phyloP scores from a whole-genome alignment of 2,329 filamentous ascomycete species.

The Sarocladium brachiariae region DNA sequence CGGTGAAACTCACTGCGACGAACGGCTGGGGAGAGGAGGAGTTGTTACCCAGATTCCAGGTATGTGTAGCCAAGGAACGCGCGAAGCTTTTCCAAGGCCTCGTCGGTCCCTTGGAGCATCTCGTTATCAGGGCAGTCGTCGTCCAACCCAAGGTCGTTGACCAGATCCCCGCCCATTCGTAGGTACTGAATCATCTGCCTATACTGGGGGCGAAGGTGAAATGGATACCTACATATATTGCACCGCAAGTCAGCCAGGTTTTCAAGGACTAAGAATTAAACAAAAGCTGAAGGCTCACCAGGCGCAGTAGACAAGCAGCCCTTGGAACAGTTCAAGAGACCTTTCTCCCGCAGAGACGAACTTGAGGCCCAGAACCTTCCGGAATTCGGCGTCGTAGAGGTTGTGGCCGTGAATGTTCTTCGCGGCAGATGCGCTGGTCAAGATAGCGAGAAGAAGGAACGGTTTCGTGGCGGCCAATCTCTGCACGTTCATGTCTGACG shows the following conservation, averaged over 20 bases:
- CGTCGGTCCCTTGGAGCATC: conserved; percentile 8
- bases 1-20: background rate
- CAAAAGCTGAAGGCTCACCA: no score
- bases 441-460: conserved; percentile 47
- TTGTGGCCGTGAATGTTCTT: conserved; percentile 43
- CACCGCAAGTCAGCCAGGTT: background rate
- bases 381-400: conserved; percentile 51
- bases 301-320: conserved; percentile 48
- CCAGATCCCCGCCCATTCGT: conserved; percentile 44
- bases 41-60: conserved; percentile 13
- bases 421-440: conserved; percentile 42
- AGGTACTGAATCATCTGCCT: conserved; percentile 43
- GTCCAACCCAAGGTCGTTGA: conserved; percentile 43
- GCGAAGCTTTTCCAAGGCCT: conserved; percentile 36
- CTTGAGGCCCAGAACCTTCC: conserved; percentile 49
- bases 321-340: conserved; percentile 49
- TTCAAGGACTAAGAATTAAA: no score
- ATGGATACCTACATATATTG: conserved; percentile 39
- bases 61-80: conserved; percentile 41
- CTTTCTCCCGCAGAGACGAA: conserved; percentile 51
- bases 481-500: conserved; percentile 33
- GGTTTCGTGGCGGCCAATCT: conserved; percentile 39
- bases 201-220: conserved; percentile 45
- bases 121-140: conserved; percentile 22
- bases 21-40: conserved; percentile 15